A percentile compares a stretch with the other conserved stretches of the same genome.
Evolutionary conservation across 2,329 filamentous ascomycete species (phyloP).

Genomic region (Penicillium italicum): DNA sequence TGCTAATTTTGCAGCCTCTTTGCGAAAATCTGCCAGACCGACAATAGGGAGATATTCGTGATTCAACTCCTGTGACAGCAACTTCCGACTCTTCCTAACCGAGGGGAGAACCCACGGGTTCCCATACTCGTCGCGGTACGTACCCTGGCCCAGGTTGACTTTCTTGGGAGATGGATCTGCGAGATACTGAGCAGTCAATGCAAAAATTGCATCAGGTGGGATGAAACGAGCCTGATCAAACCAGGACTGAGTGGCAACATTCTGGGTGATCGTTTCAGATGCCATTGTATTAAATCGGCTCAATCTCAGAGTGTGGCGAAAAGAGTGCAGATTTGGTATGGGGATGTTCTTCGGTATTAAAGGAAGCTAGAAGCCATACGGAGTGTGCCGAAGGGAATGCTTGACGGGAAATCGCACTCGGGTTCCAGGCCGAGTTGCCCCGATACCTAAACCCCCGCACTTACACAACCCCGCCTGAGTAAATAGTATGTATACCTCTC

Average conservation of each 20-base stretch:
- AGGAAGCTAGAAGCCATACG: not conserved
- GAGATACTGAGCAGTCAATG: slow-evolving; percentile 20
- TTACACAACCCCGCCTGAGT: not conserved
- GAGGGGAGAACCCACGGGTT: slow-evolving; percentile 36
- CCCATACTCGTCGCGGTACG: slow-evolving; percentile 35
- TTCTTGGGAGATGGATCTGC: slow-evolving; percentile 25
- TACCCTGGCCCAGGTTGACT: slow-evolving; percentile 35
- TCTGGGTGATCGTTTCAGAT: not conserved
- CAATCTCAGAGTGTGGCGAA: not conserved
- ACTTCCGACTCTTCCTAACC: slow-evolving; percentile 21
- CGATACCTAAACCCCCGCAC: not conserved
- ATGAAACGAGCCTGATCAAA: slow-evolving; percentile 11
- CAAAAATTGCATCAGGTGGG: slow-evolving; percentile 24
- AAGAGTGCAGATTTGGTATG: not conserved
- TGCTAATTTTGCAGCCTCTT: slow-evolving; percentile 79
- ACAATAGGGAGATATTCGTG: slow-evolving; percentile 97
- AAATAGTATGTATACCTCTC: not conserved
- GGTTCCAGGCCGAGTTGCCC: not conserved
- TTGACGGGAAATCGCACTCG: not conserved
- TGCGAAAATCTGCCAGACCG: slow-evolving; percentile 74
- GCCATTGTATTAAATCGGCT: not conserved
- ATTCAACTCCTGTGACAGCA: slow-evolving; percentile 64
- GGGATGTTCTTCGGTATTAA: not conserved
- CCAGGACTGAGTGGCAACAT: not conserved
- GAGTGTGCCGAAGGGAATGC: no score